These are phyloP conservation scores for Sungouiella thailandica DNA, from an alignment of 805 yeast species.

Conservation along the genomic window DNA sequence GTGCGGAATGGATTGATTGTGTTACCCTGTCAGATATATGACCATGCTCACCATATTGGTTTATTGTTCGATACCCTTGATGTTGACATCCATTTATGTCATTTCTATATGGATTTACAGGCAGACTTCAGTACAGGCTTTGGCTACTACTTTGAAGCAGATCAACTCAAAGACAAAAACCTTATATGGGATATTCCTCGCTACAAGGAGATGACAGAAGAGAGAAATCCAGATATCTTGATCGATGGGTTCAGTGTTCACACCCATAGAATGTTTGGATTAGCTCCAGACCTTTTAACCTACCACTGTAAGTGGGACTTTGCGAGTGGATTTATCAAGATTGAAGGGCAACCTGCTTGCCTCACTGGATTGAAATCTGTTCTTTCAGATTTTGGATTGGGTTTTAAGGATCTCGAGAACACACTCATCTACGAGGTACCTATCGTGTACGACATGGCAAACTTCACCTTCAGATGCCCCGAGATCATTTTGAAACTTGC, in stretches of 20 bases:
- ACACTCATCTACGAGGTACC: constrained; percentile 55
- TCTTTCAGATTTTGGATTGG: constrained; percentile 48
- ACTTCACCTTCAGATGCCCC: constrained; percentile 53
- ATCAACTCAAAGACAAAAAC: constrained; percentile 8
- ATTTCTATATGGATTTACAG: constrained; percentile 90
- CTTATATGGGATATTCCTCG: constrained; percentile 20
- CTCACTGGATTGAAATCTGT: constrained; percentile 40
- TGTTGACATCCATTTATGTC: constrained; percentile 79
- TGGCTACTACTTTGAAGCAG: constrained; percentile 22
- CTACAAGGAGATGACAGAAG: constrained; percentile 13
- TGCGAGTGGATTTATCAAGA: constrained; percentile 51
- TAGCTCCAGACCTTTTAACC: constrained; percentile 85
- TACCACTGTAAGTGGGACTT: constrained; percentile 91
- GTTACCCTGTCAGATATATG: constrained; percentile 70
- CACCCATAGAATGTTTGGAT: constrained; percentile 90
- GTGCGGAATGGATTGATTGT: constrained; percentile 67
- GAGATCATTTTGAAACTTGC: constrained; percentile 38
- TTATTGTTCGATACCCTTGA: constrained; percentile 61
- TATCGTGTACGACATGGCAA: constrained; percentile 62
- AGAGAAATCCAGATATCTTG: constrained; percentile 37
- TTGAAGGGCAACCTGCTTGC: constrained; percentile 48
- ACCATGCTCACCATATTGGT: constrained; percentile 55
- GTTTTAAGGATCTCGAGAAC: constrained; percentile 74
- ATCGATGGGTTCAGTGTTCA: constrained; percentile 63
- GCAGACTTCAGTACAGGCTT: constrained; percentile 57